Evolutionary conservation across 169 alveolate species (phyloP), one percentile per base, ranked within the genome.

Genomic region (Eimeria sp.): DNA sequence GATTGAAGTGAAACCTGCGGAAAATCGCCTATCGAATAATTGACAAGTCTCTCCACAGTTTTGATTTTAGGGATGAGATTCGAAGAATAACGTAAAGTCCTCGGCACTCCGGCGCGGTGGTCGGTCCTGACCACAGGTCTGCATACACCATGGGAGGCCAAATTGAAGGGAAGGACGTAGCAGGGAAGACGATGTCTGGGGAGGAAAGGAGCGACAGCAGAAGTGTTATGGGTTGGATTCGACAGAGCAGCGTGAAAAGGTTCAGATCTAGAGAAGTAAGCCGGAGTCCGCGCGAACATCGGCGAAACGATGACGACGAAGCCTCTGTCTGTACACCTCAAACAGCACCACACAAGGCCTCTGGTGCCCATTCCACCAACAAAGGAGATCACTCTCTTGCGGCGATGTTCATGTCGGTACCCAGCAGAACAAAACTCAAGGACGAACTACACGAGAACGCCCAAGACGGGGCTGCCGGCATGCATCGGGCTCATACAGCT

Each of bases 171-270:
- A 22, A 84, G 34, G 92, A 25, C 18, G 45, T 9, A 9, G 67
- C 57, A 34, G 27, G 5, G 5, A 25, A 34, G 57, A 16, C 51
- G 11, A 18, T 58, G 11, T 54, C 76, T 30, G 92, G 34, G 54
- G 78, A 4, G 7, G 92, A 84, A 13, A 84, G 45, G 61, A 30
- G 47, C 30, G 20, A n/a, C 78, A 84, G 92, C 92, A 84, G 76
- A 45, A 18, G 61, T 4, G 7, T 84, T 10, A 34, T 84, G 76
- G 78, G 92, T 14, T 84, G 92, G 92, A 34, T 84, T 40, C 76
- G 92, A 13, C 78, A 57, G 76, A 84, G 76, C 78, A 84, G 92
- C 78, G 18, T 84, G 11, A 45, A 30, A 40, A 54, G 92, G 78
- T 34, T 58, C 43, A 22, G 78, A 40, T 84, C 92, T 6, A 30